A percentile compares a stretch with the other conserved stretches of the same genome.
phyloP scores from a whole-genome alignment of 1,139 yeast species.

The Yamadazyma atlantica region DNA sequence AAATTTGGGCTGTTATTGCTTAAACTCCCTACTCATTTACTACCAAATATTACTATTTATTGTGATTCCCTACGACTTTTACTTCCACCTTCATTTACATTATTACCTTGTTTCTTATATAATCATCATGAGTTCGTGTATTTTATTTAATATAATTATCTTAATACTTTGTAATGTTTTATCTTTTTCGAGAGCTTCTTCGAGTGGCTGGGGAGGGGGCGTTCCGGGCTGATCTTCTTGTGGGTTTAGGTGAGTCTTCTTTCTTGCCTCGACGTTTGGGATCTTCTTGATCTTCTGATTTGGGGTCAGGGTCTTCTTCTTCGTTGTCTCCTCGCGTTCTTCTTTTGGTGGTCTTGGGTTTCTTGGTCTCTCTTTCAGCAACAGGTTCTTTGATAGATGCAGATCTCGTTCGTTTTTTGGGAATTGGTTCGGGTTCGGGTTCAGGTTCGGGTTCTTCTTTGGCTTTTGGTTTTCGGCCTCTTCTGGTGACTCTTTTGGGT shows the following conservation, averaged over 20 bases:
- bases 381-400: constrained; percentile 1
- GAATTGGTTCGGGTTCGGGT: background rate
- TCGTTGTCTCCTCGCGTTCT: constrained; percentile 4
- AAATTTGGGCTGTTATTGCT: constrained; percentile 43
- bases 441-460: constrained; percentile 4
- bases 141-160: constrained; percentile 6
- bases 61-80: background rate
- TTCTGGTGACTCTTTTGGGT: background rate
- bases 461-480: constrained; percentile 1
- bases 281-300: constrained; percentile 3
- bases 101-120: too few species aligned
- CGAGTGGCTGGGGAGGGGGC: constrained; percentile 17
- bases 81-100: background rate
- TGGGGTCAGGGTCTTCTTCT: constrained; percentile 4
- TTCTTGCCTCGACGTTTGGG: constrained; percentile 6
- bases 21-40: constrained; percentile 12
- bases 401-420: constrained; percentile 13
- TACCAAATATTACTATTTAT: constrained; percentile 7
- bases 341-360: constrained; percentile 7
- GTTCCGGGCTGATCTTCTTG: constrained; percentile 21
- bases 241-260: constrained; percentile 11
- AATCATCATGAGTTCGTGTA: constrained; percentile 9
- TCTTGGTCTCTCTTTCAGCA: constrained; percentile 1
- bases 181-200: constrained; percentile 26
- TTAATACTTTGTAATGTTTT: background rate